phyloP scores from a whole-genome alignment of 2,329 filamentous ascomycete species.

The Colletotrichum zoysiae region DNA sequence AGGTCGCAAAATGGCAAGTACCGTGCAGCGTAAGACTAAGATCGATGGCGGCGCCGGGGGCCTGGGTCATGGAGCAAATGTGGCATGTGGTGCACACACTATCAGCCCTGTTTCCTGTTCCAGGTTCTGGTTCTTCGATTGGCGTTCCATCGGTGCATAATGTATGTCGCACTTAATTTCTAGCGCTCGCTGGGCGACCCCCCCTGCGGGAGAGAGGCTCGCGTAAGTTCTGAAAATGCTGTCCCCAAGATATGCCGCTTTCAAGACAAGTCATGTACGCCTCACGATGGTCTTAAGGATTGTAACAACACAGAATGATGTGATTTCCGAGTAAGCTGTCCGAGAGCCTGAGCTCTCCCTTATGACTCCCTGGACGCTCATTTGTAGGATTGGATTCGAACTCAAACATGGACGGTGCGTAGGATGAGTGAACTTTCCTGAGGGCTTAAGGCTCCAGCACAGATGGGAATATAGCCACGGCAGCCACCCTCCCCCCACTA shows the following conservation, averaged over 20 bases:
- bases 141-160: slow-evolving; percentile 27
- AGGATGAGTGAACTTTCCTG: not conserved
- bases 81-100: slow-evolving; percentile 18
- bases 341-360: not conserved
- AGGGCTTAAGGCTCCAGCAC: not conserved
- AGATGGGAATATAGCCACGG: not conserved
- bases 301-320: not conserved
- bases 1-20: slow-evolving; percentile 23
- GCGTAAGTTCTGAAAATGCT: not conserved
- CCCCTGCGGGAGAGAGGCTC: not conserved
- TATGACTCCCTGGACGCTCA: not conserved
- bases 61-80: slow-evolving; percentile 24
- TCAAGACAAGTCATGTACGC: not conserved
- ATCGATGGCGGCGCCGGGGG: slow-evolving; percentile 31
- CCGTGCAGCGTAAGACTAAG: slow-evolving; percentile 33
- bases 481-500: not conserved
- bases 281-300: slow-evolving; percentile 1
- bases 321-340: not conserved
- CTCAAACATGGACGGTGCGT: not conserved
- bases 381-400: not conserved
- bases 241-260: not conserved
- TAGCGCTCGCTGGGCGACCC: slow-evolving; percentile 8
- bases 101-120: slow-evolving; percentile 36
- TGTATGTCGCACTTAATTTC: slow-evolving; percentile 28
- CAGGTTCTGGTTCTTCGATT: slow-evolving; percentile 13